Evolutionary conservation across 345 rosid genomes (phyloP), one percentile per base, ranked within the genome.

Genomic region (Hypericum perforatum): DNA sequence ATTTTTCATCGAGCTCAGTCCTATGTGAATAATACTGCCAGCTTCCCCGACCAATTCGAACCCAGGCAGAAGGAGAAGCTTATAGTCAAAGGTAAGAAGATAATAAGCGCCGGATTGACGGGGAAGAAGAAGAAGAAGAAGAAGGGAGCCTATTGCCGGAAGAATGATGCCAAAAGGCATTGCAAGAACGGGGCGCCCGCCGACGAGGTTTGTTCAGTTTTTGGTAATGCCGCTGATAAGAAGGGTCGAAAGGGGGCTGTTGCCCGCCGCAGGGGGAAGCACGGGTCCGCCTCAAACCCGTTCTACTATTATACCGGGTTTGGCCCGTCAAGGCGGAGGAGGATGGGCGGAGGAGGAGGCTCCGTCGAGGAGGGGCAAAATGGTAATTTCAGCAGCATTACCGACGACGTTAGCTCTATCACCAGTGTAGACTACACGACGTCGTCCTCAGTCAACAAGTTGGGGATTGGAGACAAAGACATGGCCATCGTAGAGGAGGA

Each of bases 271-370:
- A 11, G 75, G 5, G 49, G 78, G 7, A 37, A n/a, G 53, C 7
- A 6, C 2, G 38, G 6, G 9, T 3, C 41, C 14, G 12, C 64
- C 6, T 16, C 78, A 51, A 81, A 77, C 63, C 92, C 89, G 7
- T 90, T 80, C 61, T 90, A 90, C 60, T 90, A 90, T 62, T 90
- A 90, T 75, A 77, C 95, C n/a, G 97, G 95, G 63, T 90, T 86
- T 56, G 95, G 97, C 14, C 97, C 95, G 39, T 44, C 62, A 47
- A 82, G 97, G 96, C 82, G 91, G n/a, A 86, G 75, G 47, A 67
- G 76, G 45, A 68, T 89, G 65, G 73, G 82, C 14, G 77, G 67
- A 11, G 36, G 65, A 49, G 52, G 56, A 45, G 45, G 40, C 0
- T 60, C 54, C 37, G 68, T 4, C n/a, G 59, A 29, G 43, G 56